Evolutionary conservation across 2,329 filamentous ascomycete genomes (phyloP).

Genomic region (Ophiostoma pallidulum): DNA sequence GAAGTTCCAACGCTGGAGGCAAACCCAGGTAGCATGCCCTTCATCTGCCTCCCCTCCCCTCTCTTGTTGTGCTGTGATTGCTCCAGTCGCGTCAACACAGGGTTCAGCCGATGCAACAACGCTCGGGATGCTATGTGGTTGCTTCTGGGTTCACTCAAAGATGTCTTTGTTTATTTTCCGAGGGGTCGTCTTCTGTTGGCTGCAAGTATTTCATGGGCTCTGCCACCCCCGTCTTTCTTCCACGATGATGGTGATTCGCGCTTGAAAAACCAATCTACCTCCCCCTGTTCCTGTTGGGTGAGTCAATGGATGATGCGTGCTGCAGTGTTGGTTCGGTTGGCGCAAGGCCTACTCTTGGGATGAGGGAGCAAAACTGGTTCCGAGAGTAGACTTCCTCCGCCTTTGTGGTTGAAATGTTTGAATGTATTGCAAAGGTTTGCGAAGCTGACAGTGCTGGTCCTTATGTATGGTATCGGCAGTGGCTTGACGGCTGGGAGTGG

Average conservation of each 20-base stretch:
- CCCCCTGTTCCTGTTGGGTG: too few species aligned
- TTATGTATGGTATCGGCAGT: conserved; percentile 2
- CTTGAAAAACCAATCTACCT: too few species aligned
- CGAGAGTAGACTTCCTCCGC: conserved; percentile 7
- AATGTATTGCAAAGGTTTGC: conserved; percentile 5
- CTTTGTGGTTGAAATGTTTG: conserved; percentile 8
- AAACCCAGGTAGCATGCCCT: neutral
- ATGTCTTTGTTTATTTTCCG: too few species aligned
- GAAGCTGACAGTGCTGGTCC: conserved; percentile 8
- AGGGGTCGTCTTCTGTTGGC: too few species aligned
- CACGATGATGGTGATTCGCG: too few species aligned
- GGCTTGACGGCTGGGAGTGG: conserved; percentile 6
- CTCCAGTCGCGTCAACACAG: neutral
- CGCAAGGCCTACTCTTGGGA: neutral
- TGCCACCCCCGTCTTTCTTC: too few species aligned
- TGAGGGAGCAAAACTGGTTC: conserved; percentile 4
- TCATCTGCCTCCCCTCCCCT: neutral
- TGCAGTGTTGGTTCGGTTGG: neutral
- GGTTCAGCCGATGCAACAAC: too few species aligned
- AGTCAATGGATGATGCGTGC: too few species aligned
- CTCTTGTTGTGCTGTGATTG: neutral
- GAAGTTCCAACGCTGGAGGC: neutral
- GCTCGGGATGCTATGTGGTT: too few species aligned
- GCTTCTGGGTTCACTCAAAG: too few species aligned
- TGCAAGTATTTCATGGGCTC: too few species aligned